These are phyloP conservation scores for Globisporangium spiculum DNA, from an alignment of 352 stramenopile genomes.

Conservation along the genomic window DNA sequence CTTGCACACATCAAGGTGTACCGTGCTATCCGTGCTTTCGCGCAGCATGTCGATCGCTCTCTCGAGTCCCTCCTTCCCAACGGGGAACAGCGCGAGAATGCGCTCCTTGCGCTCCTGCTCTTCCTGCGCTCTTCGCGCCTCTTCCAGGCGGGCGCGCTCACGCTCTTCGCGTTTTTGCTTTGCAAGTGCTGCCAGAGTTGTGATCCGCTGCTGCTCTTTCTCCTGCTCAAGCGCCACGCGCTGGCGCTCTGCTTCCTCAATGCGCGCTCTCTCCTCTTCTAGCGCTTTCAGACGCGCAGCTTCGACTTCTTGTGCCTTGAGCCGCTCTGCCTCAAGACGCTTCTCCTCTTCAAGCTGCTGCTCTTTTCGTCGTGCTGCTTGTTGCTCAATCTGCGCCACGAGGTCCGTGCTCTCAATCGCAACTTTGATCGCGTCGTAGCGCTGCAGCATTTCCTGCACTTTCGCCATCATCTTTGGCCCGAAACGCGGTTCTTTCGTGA, in stretches of 20 bases:
- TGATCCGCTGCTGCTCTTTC: slow-evolving; percentile 28
- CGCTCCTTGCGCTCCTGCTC: slow-evolving; percentile 30
- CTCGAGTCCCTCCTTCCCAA: slow-evolving; percentile 41
- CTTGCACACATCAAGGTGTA: slow-evolving; percentile 8
- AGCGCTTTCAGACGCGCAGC: slow-evolving; percentile 4
- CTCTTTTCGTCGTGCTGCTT: slow-evolving; percentile 18
- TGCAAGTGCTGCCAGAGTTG: slow-evolving; percentile 47
- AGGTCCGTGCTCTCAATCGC: slow-evolving; percentile 29
- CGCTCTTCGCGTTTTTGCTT: slow-evolving; percentile 56
- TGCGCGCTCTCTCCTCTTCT: slow-evolving; percentile 6
- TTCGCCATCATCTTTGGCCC: slow-evolving; percentile 73
- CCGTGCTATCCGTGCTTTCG: slow-evolving; percentile 35
- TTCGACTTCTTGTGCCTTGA: slow-evolving; percentile 6
- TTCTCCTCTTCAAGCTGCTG: slow-evolving; percentile 22
- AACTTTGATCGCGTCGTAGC: slow-evolving; percentile 43
- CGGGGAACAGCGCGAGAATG: slow-evolving; percentile 32
- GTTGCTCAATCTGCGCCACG: slow-evolving; percentile 14
- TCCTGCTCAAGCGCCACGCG: slow-evolving; percentile 18
- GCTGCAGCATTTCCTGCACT: slow-evolving; percentile 50
- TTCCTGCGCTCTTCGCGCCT: slow-evolving; percentile 28
- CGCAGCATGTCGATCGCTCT: slow-evolving; percentile 38
- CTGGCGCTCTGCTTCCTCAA: slow-evolving; percentile 19
- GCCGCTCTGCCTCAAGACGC: slow-evolving; percentile 18
- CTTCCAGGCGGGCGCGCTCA: slow-evolving; percentile 29
- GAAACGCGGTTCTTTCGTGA: slow-evolving; percentile 71